Percentiles rank a stretch among this genome's conserved stretches.
Evolutionary conservation across 2,329 filamentous ascomycete genomes (phyloP).

Genomic region (Fusarium sambucinum): DNA sequence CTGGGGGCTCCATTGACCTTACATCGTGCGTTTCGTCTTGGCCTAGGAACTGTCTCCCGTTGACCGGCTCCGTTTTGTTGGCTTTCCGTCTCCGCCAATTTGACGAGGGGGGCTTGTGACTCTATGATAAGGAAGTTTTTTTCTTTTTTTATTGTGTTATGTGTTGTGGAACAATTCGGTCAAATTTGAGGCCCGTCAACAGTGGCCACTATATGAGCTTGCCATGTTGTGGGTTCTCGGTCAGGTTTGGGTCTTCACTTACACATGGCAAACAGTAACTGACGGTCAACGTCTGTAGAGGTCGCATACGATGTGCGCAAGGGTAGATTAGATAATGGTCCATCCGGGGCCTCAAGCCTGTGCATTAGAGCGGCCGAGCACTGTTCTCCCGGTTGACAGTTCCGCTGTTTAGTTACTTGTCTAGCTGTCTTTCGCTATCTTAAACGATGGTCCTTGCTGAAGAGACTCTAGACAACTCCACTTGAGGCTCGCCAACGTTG

Average conservation of each 20-base stretch:
- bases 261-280: conserved; percentile 1
- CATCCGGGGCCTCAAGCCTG: conserved; percentile 22
- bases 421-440: conserved; percentile 9
- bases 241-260: background rate
- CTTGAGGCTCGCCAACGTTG: conserved; percentile 40
- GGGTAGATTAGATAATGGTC: conserved; percentile 4
- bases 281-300: background rate
- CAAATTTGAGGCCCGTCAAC: conserved; percentile 19
- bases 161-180: conserved; percentile 12
- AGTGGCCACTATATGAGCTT: conserved; percentile 1
- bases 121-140: conserved; percentile 28
- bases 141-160: background rate
- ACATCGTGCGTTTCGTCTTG: conserved; percentile 36
- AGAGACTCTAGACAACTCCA: conserved; percentile 28
- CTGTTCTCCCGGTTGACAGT: conserved; percentile 13
- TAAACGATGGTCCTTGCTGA: conserved; percentile 24
- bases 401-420: conserved; percentile 6
- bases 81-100: conserved; percentile 15
- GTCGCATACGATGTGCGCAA: conserved; percentile 1
- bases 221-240: conserved; percentile 8
- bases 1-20: conserved; percentile 35
- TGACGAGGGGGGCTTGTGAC: conserved; percentile 22
- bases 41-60: conserved; percentile 33
- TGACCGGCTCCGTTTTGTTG: conserved; percentile 18
- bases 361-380: conserved; percentile 4